Evolutionary conservation across 768 basidiomycete species (phyloP).

Genomic region (Rossbeevera mucosa): DNA sequence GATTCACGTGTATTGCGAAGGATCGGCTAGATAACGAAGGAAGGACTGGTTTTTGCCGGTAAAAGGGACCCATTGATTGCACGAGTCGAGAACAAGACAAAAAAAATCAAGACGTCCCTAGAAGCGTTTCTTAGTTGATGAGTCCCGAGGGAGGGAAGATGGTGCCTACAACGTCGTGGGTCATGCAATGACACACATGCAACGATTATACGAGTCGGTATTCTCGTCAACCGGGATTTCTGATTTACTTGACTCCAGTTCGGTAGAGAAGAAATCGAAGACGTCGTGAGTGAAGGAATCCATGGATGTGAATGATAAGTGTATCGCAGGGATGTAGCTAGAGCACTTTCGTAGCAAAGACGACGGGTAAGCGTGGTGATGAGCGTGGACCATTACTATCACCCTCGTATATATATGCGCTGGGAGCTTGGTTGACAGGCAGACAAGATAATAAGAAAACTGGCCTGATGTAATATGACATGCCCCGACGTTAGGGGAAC

Average conservation of each 20-base stretch:
- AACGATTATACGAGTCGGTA: background rate
- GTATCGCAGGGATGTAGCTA: slow-evolving; percentile 7
- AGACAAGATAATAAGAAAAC: slow-evolving; percentile 15
- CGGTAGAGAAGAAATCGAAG: background rate
- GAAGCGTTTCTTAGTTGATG: background rate
- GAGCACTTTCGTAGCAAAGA: slow-evolving; percentile 3
- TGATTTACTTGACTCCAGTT: background rate
- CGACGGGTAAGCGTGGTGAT: slow-evolving; percentile 4
- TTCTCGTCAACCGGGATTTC: slow-evolving; percentile 14
- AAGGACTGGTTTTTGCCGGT: background rate
- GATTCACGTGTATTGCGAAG: background rate
- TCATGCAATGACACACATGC: slow-evolving; percentile 19
- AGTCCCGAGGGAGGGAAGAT: background rate
- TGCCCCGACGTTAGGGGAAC: slow-evolving; percentile 2
- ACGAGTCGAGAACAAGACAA: background rate
- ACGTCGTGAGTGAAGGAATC: slow-evolving; percentile 10
- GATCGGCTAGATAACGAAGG: slow-evolving; percentile 4
- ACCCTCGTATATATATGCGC: slow-evolving; percentile 17
- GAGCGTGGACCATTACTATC: background rate
- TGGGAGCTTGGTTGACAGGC: background rate
- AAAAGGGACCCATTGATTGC: background rate
- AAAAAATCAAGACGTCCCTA: background rate
- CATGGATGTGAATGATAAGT: slow-evolving; percentile 12
- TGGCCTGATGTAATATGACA: background rate
- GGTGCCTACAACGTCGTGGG: slow-evolving; percentile 9